These are phyloP conservation scores for Pyrenochaeta sp. DNA, from an alignment of 2,329 filamentous ascomycete genomes.

Conservation along the genomic window DNA sequence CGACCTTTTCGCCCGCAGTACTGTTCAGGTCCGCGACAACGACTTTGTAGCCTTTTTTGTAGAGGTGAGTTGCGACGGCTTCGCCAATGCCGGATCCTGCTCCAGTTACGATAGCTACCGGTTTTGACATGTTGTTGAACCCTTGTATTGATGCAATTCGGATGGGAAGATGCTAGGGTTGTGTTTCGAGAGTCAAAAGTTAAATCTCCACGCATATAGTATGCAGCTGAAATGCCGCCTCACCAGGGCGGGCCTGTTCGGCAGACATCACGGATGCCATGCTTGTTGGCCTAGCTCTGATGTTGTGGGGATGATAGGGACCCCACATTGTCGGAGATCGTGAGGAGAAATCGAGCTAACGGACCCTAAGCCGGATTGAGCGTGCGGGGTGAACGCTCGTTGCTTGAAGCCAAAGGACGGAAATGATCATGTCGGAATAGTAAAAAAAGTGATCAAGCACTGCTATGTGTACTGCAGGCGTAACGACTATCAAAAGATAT, in stretches of 20 bases:
- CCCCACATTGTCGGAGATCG: constrained; percentile 20
- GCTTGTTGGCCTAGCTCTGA: constrained; percentile 3
- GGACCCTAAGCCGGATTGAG: constrained; percentile 12
- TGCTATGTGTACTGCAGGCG: background rate
- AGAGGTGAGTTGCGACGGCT: constrained; percentile 53
- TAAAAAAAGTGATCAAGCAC: background rate
- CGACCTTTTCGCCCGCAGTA: constrained; percentile 34
- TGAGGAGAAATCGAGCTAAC: constrained; percentile 4
- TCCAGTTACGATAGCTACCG: constrained; percentile 57
- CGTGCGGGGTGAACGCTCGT: constrained; percentile 15
- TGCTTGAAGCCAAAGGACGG: background rate
- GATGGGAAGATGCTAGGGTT: background rate
- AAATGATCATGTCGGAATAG: background rate
- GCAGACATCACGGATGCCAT: background rate
- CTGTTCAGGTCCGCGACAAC: constrained; percentile 57
- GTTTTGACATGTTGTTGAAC: constrained; percentile 42
- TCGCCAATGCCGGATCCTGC: constrained; percentile 57
- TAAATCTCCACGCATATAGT: background rate
- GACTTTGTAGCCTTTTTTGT: constrained; percentile 51
- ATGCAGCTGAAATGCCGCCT: background rate
- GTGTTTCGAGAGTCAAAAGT: background rate
- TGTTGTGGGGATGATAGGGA: constrained; percentile 8
- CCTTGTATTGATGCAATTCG: background rate
- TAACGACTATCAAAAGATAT: background rate
- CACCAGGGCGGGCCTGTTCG: background rate